A percentile compares a stretch with the other conserved stretches of the same genome.
These are phyloP conservation scores for Onygenales sp. DNA, from an alignment of 2,329 filamentous ascomycete genomes.

Conservation along the genomic window DNA sequence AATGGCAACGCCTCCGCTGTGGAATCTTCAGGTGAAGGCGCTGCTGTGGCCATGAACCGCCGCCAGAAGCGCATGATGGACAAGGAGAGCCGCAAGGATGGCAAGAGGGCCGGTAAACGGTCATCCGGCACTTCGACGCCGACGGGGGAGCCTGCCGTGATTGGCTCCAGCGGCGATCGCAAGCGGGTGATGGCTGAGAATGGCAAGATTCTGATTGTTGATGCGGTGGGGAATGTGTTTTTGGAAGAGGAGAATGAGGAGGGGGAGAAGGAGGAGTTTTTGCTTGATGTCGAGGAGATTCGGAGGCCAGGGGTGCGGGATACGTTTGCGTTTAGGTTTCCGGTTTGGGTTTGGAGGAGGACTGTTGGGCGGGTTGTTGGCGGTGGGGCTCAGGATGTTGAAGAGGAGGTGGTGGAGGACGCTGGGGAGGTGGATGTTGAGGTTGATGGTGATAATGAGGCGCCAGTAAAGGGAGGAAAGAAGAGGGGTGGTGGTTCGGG, in stretches of 20 bases:
- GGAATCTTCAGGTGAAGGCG: constrained; percentile 37
- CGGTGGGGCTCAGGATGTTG: constrained; percentile 5
- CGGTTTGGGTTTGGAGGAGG: constrained; percentile 59
- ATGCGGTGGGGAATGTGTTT: constrained; percentile 84
- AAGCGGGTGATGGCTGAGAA: constrained; percentile 90
- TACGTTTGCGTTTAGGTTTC: constrained; percentile 72
- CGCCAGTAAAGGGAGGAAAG: background rate
- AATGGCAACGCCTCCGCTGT: constrained; percentile 30
- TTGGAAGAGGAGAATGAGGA: constrained; percentile 88
- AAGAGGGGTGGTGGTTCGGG: background rate
- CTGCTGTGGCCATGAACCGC: constrained; percentile 61
- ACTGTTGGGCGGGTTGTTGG: constrained; percentile 22
- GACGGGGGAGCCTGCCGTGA: constrained; percentile 41
- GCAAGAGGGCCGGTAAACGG: constrained; percentile 37
- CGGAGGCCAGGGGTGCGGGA: constrained; percentile 65
- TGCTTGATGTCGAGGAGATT: constrained; percentile 85
- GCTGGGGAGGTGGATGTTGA: constrained; percentile 9
- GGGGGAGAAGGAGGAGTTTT: constrained; percentile 69
- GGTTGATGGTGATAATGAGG: background rate
- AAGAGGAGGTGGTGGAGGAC: constrained; percentile 16
- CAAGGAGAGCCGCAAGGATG: constrained; percentile 62
- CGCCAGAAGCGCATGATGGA: constrained; percentile 84
- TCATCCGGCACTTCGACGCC: constrained; percentile 43
- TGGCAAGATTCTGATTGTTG: constrained; percentile 87
- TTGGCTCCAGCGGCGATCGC: constrained; percentile 63